Evolutionary conservation across 345 rosid species (phyloP).

Genomic region (Odontarrhena argentea): DNA sequence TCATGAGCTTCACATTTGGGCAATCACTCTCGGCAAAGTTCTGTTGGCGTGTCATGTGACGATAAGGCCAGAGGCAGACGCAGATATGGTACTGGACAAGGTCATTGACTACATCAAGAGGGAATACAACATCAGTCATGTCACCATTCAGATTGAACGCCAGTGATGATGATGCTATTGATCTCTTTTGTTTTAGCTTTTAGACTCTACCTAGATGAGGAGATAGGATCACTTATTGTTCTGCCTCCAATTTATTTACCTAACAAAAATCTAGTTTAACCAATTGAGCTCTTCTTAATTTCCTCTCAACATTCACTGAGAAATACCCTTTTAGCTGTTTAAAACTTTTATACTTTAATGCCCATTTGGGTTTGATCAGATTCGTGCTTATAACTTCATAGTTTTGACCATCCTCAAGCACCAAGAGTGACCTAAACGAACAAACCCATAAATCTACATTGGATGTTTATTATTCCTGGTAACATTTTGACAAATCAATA

Average conservation of each 20-base stretch:
- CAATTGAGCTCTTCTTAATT: background rate
- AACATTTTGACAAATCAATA: no score
- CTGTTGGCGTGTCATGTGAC: conserved; percentile 64
- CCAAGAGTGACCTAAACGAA: no score
- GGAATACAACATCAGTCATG: conserved; percentile 52
- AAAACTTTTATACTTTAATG: no score
- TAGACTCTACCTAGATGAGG: background rate
- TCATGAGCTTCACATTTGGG: conserved; percentile 75
- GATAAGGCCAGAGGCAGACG: conserved; percentile 49
- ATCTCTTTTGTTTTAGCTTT: background rate
- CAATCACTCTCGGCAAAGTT: conserved; percentile 57
- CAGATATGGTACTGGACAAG: conserved; percentile 46
- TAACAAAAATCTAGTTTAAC: background rate
- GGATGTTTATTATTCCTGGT: no score
- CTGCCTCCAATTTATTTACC: no score
- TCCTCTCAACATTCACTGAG: background rate
- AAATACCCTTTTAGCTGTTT: no score
- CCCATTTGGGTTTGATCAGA: no score
- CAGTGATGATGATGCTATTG: no score
- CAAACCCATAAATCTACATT: no score
- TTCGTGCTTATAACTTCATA: no score
- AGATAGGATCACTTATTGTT: no score
- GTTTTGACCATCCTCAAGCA: no score
- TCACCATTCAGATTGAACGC: conserved; percentile 65
- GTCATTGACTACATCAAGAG: conserved; percentile 51